phyloP scores from a whole-genome alignment of 176 grass and related monocot species.

The Oryza longistaminata region DNA sequence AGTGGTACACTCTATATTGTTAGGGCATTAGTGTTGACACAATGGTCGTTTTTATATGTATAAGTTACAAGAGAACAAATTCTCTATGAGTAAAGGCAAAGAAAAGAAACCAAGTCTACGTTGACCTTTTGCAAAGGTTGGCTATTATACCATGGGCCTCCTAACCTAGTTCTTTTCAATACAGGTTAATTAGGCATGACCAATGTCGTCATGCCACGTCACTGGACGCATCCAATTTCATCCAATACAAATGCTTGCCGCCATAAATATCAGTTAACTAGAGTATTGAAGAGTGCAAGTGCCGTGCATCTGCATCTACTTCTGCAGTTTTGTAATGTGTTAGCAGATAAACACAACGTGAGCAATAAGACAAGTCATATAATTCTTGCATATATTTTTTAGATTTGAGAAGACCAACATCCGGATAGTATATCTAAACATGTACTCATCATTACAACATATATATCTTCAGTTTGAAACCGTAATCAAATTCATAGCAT shows the following conservation, averaged over 20 bases:
- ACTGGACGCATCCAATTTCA: background rate
- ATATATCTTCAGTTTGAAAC: background rate
- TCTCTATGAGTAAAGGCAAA: conserved; percentile 7
- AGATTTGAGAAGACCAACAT: background rate
- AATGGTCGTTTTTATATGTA: conserved; percentile 20
- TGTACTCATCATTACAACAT: too few species aligned
- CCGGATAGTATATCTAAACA: too few species aligned
- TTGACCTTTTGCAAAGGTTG: conserved; percentile 16
- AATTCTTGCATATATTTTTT: background rate
- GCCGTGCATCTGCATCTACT: conserved; percentile 30
- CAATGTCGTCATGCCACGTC: background rate
- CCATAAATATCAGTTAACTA: background rate
- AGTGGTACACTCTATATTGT: background rate
- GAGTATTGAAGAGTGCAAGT: conserved; percentile 17
- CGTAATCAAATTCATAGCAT: background rate
- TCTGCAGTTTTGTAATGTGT: background rate
- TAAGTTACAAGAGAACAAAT: conserved; percentile 20
- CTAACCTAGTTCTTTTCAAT: background rate
- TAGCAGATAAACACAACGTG: background rate
- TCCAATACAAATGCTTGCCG: conserved; percentile 16
- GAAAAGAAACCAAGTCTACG: background rate
- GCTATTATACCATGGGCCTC: background rate
- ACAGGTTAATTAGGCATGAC: background rate
- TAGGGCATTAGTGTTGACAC: background rate
- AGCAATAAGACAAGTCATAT: background rate